Evolutionary conservation across 164 flowering plant genomes (phyloP).

Genomic region (Saururus chinensis): DNA sequence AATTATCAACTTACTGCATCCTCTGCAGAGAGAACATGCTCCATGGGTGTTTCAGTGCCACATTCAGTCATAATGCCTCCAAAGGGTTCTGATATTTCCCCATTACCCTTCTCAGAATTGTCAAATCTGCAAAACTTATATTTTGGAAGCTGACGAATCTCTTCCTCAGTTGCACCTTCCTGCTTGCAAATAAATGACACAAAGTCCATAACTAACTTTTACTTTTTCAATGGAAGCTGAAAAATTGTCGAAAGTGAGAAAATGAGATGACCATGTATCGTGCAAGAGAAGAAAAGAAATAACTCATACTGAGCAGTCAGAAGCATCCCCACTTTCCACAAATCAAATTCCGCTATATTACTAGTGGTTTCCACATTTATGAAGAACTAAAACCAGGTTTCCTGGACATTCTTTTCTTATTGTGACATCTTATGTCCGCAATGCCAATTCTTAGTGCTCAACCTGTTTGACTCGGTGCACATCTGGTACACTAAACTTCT

Average conservation of each 20-base stretch:
- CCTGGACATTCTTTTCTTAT: neutral
- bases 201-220: neutral
- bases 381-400: neutral
- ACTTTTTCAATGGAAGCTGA: neutral
- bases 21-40: conserved; percentile 38
- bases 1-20: conserved; percentile 50
- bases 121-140: conserved; percentile 40
- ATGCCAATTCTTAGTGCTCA: neutral
- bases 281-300: neutral
- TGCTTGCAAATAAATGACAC: conserved; percentile 15
- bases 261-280: neutral
- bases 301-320: too few relatives aligned
- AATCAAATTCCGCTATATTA: too few relatives aligned
- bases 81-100: conserved; percentile 32
- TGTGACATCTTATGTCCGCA: neutral
- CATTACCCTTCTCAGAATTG: conserved; percentile 32
- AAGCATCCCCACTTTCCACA: too few relatives aligned
- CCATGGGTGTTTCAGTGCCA: conserved; percentile 34
- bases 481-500: too few relatives aligned
- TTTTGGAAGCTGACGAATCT: conserved; percentile 43
- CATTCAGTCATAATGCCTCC: conserved; percentile 64
- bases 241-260: neutral
- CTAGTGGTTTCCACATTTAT: too few relatives aligned
- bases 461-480: too few relatives aligned
- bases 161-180: conserved; percentile 81